Base-by-base conservation (phyloP, 768 basidiomycete genomes). In the Agrocybe praecox region DNA sequence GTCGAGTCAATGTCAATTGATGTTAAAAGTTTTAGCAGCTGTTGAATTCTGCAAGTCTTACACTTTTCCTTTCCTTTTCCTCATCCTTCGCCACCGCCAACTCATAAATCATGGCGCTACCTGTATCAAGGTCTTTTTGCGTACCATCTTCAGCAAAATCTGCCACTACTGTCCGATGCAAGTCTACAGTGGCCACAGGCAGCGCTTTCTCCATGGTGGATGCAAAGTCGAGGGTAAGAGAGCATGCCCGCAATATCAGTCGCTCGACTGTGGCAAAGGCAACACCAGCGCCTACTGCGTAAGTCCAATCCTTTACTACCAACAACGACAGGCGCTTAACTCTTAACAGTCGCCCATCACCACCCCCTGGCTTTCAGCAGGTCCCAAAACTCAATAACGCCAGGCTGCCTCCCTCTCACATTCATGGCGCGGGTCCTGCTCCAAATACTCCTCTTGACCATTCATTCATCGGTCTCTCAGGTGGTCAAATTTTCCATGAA, bases 401-500 rank as follows among this genome's bases (percentile, higher is more conserved):
- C 47, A 62, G 67, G 34, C 62, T 71, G 59, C 63, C 73, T 12
- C 61, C 76, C 17, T 51, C 67, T 26, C 64, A 70, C 45, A 70
- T 75, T 51, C 58, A 69, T 22, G 74, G 73, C 10, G 75, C 76
- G 12, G 74, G 75, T 0, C 76, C 72, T 5, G 70, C 74, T 24
- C 78, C 81, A 1, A 78, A 77, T 60, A 74, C 76, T 19, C 79
- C 79, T 40, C 74, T 91, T 57, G 93, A 95, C 70, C 81, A 87
- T 65, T 88, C 90, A 8, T 98, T 99, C 67, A 82, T 98, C 53
- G 97, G 96, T 48, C 83, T 96, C 72, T 93, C 94, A 19, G 96
- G 96, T 12, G 96, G 96, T 23, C 85, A 98, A 73, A 98, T 99
- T 69, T 97, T 99, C 78, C 95, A 99, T 73, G 96, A 99, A 76